phyloP scores from a whole-genome alignment of 2,329 filamentous ascomycete species.

The Sporothrix humicola region DNA sequence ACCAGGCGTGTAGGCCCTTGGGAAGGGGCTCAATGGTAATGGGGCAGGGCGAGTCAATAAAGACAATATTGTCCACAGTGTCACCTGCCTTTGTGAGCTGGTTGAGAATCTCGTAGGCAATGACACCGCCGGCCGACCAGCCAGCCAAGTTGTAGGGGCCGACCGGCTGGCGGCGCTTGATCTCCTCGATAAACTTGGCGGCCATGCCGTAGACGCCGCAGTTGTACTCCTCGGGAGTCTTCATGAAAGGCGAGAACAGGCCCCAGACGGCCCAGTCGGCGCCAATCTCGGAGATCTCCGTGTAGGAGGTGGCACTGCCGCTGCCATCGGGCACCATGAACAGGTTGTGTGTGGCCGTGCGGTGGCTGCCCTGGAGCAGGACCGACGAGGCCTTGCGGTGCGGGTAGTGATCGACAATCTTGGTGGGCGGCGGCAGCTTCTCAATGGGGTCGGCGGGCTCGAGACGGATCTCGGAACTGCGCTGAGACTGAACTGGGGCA shows the following conservation, averaged over 20 bases:
- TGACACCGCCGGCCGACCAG: conserved; percentile 79
- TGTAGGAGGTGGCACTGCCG: conserved; percentile 70
- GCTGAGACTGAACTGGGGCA: conserved; percentile 32
- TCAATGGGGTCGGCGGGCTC: conserved; percentile 49
- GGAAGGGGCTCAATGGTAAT: conserved; percentile 72
- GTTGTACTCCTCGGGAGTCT: conserved; percentile 67
- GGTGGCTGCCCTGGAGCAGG: conserved; percentile 58
- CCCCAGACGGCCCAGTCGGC: conserved; percentile 56
- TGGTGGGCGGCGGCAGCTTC: conserved; percentile 49
- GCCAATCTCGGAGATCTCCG: conserved; percentile 61
- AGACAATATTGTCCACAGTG: conserved; percentile 62
- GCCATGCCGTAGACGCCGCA: conserved; percentile 71
- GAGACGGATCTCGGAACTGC: conserved; percentile 42
- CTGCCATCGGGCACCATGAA: conserved; percentile 63
- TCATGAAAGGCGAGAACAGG: conserved; percentile 75
- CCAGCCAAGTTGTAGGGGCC: conserved; percentile 73
- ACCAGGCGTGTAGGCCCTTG: conserved; percentile 68
- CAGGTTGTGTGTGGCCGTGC: conserved; percentile 54
- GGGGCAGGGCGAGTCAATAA: conserved; percentile 71
- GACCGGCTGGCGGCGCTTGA: conserved; percentile 70
- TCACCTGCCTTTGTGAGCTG: conserved; percentile 65
- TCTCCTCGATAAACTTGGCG: conserved; percentile 69
- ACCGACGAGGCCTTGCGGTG: conserved; percentile 57
- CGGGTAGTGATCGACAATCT: conserved; percentile 52
- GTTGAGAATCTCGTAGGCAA: conserved; percentile 69